Conservation (phyloP, 176 grass and related monocot species). For the Themeda triandra region DNA sequence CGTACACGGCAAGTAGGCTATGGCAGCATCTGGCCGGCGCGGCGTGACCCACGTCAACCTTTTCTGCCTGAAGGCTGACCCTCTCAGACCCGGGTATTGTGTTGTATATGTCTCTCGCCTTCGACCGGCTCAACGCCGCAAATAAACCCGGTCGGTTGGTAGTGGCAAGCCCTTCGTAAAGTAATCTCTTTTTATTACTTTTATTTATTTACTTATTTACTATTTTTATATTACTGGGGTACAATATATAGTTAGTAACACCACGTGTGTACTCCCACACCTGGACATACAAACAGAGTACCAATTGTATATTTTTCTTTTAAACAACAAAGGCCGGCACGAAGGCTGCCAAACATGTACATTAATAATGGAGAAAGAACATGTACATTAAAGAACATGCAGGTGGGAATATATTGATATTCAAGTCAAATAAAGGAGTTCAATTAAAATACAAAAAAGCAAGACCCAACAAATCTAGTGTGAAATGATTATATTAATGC, state of each 20-base stretch:
- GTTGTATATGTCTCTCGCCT: background rate
- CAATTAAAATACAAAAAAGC: background rate
- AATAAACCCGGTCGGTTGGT: background rate
- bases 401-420: background rate
- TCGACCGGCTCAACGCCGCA: background rate
- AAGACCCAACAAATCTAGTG: background rate
- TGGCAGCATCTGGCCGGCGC: background rate
- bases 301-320: background rate
- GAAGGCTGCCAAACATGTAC: too few species aligned
- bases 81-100: background rate
- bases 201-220: too few species aligned
- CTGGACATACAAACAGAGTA: background rate
- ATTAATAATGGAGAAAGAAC: too few species aligned
- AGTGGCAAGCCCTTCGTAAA: background rate
- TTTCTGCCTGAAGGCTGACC: slow-evolving; percentile 4
- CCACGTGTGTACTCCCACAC: too few species aligned
- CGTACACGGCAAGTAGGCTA: background rate
- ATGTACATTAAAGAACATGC: too few species aligned
- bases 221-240: background rate
- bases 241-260: too few species aligned
- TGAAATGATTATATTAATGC: too few species aligned
- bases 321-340: too few species aligned
- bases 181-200: background rate
- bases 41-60: slow-evolving; percentile 2
- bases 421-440: background rate